These are phyloP conservation scores for Phytophthora quininea DNA, from an alignment of 352 stramenopile species.

Conservation along the genomic window DNA sequence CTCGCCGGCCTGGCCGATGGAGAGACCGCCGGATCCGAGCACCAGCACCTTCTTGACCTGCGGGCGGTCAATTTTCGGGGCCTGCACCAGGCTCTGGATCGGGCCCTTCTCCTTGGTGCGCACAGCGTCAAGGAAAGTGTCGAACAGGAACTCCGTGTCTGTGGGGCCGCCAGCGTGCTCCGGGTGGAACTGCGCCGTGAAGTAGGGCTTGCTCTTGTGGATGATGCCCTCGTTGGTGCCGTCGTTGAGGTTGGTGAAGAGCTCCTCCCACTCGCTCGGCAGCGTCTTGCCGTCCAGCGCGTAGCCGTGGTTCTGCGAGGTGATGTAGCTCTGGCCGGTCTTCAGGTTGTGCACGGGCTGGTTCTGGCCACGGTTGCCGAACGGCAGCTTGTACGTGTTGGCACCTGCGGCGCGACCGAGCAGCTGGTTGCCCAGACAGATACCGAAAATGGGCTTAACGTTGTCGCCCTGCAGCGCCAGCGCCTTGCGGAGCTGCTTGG, in stretches of 20 bases:
- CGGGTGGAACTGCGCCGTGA: conserved; percentile 99
- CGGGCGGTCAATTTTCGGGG: conserved; percentile 59
- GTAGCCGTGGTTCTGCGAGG: conserved; percentile 99
- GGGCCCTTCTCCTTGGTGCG: conserved; percentile 68
- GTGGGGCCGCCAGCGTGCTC: conserved; percentile 95
- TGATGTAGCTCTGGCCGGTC: conserved; percentile 98
- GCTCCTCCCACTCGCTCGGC: conserved; percentile 93
- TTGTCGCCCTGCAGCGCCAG: conserved; percentile 82
- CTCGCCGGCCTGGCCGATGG: conserved; percentile 98
- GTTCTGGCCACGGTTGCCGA: conserved; percentile 99
- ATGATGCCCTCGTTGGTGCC: conserved; percentile 99
- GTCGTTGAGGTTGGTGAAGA: conserved; percentile 99
- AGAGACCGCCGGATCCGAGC: conserved; percentile 96
- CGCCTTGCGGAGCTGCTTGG: conserved; percentile 91
- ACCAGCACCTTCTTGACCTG: conserved; percentile 97
- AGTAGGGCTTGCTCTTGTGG: conserved; percentile 97
- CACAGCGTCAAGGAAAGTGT: conserved; percentile 96
- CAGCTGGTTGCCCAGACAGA: conserved; percentile 99
- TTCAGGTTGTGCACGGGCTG: conserved; percentile 97
- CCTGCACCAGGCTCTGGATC: conserved; percentile 78
- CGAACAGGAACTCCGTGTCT: conserved; percentile 98
- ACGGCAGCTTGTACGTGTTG: conserved; percentile 97
- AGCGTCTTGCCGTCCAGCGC: conserved; percentile 94
- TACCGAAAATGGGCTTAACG: conserved; percentile 97
- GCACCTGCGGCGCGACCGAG: conserved; percentile 94